Evolutionary conservation across 176 grass and related monocot genomes (phyloP), one percentile per base, ranked within the genome.

Genomic region (Calamus simplicifolius): DNA sequence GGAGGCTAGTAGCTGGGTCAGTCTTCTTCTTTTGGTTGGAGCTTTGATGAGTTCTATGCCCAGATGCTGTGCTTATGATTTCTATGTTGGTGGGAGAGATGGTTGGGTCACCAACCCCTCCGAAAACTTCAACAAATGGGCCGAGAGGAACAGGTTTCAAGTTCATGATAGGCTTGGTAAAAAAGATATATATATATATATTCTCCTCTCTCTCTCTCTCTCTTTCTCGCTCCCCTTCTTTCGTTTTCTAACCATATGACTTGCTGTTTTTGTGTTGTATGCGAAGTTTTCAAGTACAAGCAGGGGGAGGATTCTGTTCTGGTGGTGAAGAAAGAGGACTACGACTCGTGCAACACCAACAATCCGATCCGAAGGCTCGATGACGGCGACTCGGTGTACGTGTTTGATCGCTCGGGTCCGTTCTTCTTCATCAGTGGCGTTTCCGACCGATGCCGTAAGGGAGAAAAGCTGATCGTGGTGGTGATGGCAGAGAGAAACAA

Each of bases 121-220:
- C 48, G 86, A 96, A 71, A 96, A 80, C 63, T 96, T 87, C 61
- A 73, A 72, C 63, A 69, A 85, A 50, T 96, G 91, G 91, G 83
- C 86, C 16, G 74, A 48, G 43, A 85, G 67, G 64, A 84, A 64
- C 74, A 59, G 91, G 29, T 96, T 96, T 72, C 84, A 84, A 43
- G 71, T 84, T 66, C 74, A 87, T 63, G 86, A 96, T 66, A 85
- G 71, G 48, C 69, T 96, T 43, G 83, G 86, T 96, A 68, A 23
- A 23, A 23, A 23, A 23, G 1, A 23, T 0, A 23, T 23, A 23
- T 23, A 23, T 1, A 23, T 23, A 23, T 23, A 23, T 23, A 23
- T 23, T 68, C 19, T 66, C 2, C 18, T 10, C 16, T 31, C 16
- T 58, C 19, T 19, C 49, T 8, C 19, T 7, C 54, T 16, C 17